Evolutionary conservation across 345 rosid species (phyloP).

Genomic region (Luvunga scandens): DNA sequence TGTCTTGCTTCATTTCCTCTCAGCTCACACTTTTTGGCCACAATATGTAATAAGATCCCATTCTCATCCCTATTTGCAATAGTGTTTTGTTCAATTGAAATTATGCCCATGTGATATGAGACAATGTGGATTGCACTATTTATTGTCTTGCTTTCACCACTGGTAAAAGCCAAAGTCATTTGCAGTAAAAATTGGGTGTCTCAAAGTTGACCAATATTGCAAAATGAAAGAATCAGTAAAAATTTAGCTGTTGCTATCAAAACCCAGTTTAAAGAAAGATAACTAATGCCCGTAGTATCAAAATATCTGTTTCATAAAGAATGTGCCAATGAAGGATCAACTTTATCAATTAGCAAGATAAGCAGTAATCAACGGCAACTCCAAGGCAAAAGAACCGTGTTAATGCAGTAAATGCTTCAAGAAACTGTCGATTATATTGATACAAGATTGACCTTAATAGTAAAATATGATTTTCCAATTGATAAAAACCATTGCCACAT

Average conservation of each 20-base stretch:
- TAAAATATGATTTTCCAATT: not conserved
- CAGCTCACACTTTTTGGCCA: not conserved
- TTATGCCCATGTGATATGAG: not conserved
- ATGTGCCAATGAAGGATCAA: not conserved
- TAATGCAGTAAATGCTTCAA: not conserved
- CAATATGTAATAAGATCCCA: not conserved
- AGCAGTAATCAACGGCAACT: not conserved
- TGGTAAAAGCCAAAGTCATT: not conserved
- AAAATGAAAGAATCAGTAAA: not conserved
- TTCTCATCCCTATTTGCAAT: not conserved
- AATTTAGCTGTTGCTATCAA: not conserved
- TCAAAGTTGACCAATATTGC: not conserved
- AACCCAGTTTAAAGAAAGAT: not conserved
- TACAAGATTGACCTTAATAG: not conserved
- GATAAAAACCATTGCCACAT: not conserved
- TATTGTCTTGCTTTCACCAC: not conserved
- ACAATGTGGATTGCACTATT: not conserved
- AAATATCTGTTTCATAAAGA: not conserved
- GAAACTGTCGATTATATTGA: not conserved
- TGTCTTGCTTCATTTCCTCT: not conserved
- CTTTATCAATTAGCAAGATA: not conserved
- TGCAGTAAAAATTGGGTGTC: not conserved
- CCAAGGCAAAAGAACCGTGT: no score
- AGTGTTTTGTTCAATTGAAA: not conserved
- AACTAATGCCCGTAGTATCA: not conserved